phyloP scores from a whole-genome alignment of 2,329 filamentous ascomycete genomes.

The Monosporascus sp. region DNA sequence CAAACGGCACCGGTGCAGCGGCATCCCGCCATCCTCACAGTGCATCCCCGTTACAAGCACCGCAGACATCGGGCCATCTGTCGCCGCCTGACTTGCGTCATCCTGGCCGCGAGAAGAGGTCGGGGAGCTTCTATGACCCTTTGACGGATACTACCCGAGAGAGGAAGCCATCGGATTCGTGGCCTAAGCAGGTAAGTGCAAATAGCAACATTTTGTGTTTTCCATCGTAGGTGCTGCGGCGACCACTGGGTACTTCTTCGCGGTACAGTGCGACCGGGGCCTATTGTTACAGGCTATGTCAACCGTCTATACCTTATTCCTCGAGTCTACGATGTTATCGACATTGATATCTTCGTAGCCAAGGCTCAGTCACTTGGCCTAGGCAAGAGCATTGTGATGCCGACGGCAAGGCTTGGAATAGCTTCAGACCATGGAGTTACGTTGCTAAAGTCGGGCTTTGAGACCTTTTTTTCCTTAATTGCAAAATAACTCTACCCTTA shows the following conservation, averaged over 20 bases:
- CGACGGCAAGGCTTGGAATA: conserved; percentile 1
- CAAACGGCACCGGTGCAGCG: conserved; percentile 20
- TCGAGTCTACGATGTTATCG: neutral
- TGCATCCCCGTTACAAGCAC: conserved; percentile 29
- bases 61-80: conserved; percentile 23
- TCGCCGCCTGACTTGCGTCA: conserved; percentile 28
- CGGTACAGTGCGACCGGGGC: neutral
- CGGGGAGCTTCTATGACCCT: conserved; percentile 40
- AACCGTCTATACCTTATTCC: neutral
- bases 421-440: neutral
- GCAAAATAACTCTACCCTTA: neutral
- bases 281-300: neutral
- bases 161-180: conserved; percentile 30
- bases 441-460: neutral
- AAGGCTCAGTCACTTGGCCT: neutral
- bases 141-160: conserved; percentile 38
- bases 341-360: neutral
- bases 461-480: neutral
- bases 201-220: neutral
- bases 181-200: conserved; percentile 28
- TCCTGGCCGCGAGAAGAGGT: conserved; percentile 31
- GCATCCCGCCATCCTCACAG: conserved; percentile 13
- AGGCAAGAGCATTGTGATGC: neutral
- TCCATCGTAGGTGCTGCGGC: neutral
- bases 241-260: neutral